Percentiles rank a stretch among this genome's conserved stretches.
Evolutionary conservation across 306 rosid species (phyloP).

Genomic region (Castanea sativa): DNA sequence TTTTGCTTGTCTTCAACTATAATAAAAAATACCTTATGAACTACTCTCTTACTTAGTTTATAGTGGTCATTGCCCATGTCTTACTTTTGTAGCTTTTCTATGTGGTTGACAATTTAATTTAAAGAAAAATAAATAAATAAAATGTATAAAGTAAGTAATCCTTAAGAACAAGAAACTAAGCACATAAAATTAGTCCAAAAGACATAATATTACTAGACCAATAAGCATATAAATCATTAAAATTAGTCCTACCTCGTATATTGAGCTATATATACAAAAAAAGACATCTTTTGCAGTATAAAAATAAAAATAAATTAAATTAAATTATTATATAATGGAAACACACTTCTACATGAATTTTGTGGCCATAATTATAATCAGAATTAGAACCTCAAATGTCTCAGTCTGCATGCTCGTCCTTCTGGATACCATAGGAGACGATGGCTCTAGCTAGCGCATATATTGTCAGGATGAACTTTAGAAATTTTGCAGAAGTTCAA

Average conservation of each 20-base stretch:
- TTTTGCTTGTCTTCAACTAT: no score
- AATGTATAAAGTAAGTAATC: no score
- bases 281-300: not conserved
- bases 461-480: not conserved
- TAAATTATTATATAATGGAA: not conserved
- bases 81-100: no score
- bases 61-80: no score
- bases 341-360: not conserved
- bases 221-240: not conserved
- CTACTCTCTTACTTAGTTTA: no score
- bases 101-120: no score
- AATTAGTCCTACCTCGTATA: not conserved
- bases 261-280: not conserved
- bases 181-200: no score
- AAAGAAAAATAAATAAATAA: no score
- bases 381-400: not conserved
- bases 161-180: no score
- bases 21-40: no score
- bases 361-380: not conserved
- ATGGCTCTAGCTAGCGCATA: not conserved
- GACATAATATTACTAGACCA: no score
- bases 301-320: not conserved
- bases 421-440: no score
- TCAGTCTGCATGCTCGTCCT: not conserved
- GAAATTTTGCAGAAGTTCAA: not conserved